A percentile compares a stretch with the other conserved stretches of the same genome.
phyloP scores from a whole-genome alignment of 192 early-diverging fungal genomes.

The Piromyces sp. region DNA sequence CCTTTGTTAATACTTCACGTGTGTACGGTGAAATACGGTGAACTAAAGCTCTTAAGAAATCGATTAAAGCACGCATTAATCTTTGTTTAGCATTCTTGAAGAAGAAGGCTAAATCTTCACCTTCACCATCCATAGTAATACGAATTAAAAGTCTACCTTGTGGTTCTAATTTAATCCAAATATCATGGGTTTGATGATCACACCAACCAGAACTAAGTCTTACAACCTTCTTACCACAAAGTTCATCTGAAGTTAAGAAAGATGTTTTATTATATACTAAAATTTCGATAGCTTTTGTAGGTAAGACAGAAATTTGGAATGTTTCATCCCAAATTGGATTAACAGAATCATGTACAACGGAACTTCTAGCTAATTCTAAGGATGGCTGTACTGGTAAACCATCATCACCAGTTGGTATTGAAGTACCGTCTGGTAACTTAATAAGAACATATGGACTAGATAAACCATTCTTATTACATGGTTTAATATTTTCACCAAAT shows the following conservation, averaged over 20 bases:
- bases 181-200: conserved; percentile 47
- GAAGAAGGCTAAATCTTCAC: conserved; percentile 67
- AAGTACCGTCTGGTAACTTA: conserved; percentile 31
- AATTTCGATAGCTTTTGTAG: conserved; percentile 26
- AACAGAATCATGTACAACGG: conserved; percentile 37
- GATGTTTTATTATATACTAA: conserved; percentile 20
- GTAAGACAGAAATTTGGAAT: conserved; percentile 45
- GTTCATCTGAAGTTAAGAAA: conserved; percentile 25
- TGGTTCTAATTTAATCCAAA: conserved; percentile 48
- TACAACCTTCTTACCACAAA: conserved; percentile 29
- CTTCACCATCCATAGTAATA: conserved; percentile 59
- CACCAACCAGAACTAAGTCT: conserved; percentile 35
- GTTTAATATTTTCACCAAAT: conserved; percentile 37
- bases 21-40: conserved; percentile 49
- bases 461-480: conserved; percentile 27
- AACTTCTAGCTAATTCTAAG: conserved; percentile 20
- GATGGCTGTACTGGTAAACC: background rate
- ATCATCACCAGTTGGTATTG: background rate
- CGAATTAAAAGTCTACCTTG: conserved; percentile 47
- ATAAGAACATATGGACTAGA: conserved; percentile 29
- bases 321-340: conserved; percentile 72
- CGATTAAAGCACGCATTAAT: conserved; percentile 45
- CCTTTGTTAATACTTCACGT: conserved; percentile 44
- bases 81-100: conserved; percentile 58
- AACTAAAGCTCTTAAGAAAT: conserved; percentile 50